Evolutionary conservation across 1,284 basidiomycete species (phyloP).

Genomic region (Tilletia setariae): DNA sequence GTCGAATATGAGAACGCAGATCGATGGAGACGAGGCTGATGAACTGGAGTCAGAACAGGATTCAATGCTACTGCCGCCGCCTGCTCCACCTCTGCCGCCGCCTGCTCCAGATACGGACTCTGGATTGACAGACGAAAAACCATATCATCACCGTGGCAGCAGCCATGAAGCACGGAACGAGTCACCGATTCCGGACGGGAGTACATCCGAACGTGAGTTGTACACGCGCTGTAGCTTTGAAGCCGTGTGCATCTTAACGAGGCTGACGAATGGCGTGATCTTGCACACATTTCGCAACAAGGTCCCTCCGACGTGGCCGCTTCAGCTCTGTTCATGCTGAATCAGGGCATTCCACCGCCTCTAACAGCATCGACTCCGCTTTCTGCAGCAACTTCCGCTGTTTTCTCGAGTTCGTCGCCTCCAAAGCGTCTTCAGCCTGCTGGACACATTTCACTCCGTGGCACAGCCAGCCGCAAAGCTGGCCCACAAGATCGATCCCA

Average conservation of each 20-base stretch:
- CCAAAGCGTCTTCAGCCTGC: background rate
- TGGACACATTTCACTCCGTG: background rate
- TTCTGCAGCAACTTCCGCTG: background rate
- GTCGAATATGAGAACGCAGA: slow-evolving; percentile 3
- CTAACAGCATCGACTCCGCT: background rate
- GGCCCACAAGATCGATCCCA: background rate
- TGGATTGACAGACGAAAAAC: too few relatives aligned
- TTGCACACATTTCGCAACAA: background rate
- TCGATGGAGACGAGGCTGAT: background rate
- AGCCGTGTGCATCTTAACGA: background rate
- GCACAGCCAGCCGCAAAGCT: background rate
- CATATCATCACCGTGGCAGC: too few relatives aligned
- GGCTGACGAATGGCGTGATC: background rate
- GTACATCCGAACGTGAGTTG: too few relatives aligned
- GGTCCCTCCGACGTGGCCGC: slow-evolving; percentile 8
- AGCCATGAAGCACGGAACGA: too few relatives aligned
- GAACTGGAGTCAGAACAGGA: background rate
- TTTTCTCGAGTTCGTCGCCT: background rate
- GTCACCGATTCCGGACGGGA: too few relatives aligned
- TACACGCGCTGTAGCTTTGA: too few relatives aligned
- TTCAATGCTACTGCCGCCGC: background rate
- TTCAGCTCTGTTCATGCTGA: slow-evolving; percentile 12
- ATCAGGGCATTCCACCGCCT: background rate
- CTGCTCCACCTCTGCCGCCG: background rate
- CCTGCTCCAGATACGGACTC: background rate